Evolutionary conservation across 805 yeast genomes (phyloP).

Genomic region (Yueomyces sp.): DNA sequence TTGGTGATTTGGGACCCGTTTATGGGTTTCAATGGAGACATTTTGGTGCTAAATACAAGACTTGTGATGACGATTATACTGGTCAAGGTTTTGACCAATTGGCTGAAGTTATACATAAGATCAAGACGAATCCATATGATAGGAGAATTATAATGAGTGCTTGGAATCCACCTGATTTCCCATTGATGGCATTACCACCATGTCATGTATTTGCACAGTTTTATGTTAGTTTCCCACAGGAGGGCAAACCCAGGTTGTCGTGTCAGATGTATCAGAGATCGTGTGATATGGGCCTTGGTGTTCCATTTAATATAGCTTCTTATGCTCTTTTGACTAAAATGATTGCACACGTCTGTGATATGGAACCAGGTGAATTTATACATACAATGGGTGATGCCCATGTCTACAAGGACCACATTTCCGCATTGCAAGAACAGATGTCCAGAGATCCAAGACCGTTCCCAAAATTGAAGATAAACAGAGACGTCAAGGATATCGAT

Average conservation of each 20-base stretch:
- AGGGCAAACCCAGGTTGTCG: conserved; percentile 52
- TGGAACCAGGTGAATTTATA: conserved; percentile 91
- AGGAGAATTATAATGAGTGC: conserved; percentile 91
- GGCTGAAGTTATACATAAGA: conserved; percentile 59
- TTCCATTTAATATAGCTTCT: conserved; percentile 95
- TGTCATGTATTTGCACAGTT: conserved; percentile 96
- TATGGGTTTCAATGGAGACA: conserved; percentile 99
- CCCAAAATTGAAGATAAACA: conserved; percentile 63
- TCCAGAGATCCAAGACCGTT: conserved; percentile 62
- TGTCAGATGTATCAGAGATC: conserved; percentile 91
- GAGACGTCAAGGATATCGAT: conserved; percentile 61
- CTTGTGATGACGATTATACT: conserved; percentile 76
- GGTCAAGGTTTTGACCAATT: conserved; percentile 89
- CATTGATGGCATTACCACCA: conserved; percentile 94
- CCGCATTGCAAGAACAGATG: conserved; percentile 74
- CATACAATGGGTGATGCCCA: conserved; percentile 97
- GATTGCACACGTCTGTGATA: conserved; percentile 91
- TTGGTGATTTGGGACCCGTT: conserved; percentile 95
- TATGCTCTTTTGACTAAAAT: conserved; percentile 84
- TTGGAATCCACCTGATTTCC: conserved; percentile 96
- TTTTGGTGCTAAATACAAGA: conserved; percentile 85
- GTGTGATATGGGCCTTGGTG: conserved; percentile 99
- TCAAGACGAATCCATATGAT: conserved; percentile 85
- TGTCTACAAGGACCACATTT: conserved; percentile 85
- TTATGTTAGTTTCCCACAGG: conserved; percentile 70